Evolutionary conservation across 2,329 filamentous ascomycete genomes (phyloP).

Genomic region (Chaetoscypha palmicola): DNA sequence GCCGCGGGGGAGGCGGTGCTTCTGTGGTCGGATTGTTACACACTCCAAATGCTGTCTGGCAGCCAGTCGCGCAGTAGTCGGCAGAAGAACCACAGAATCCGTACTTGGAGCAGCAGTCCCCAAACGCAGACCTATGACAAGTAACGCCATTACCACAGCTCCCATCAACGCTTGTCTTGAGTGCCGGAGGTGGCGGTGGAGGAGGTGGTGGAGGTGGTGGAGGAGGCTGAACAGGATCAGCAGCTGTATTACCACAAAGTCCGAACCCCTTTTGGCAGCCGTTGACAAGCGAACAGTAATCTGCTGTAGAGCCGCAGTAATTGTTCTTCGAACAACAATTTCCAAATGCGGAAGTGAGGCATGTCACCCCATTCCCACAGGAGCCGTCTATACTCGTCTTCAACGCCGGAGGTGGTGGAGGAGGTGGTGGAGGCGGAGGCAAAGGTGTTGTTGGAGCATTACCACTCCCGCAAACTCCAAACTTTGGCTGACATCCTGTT

Average conservation of each 20-base stretch:
- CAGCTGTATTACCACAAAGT: neutral
- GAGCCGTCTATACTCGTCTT: conserved; percentile 2
- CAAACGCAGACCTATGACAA: neutral
- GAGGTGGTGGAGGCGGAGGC: neutral
- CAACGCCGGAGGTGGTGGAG: neutral
- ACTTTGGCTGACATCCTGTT: conserved; percentile 14
- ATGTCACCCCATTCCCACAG: conserved; percentile 6
- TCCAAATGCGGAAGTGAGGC: conserved; percentile 1
- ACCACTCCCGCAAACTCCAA: conserved; percentile 11
- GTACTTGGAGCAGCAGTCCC: neutral
- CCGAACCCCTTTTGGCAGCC: conserved; percentile 6
- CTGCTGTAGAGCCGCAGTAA: conserved; percentile 2
- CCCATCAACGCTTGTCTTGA: neutral
- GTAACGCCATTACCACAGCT: conserved; percentile 2
- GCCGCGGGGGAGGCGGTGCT: too few species aligned
- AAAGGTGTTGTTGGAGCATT: neutral
- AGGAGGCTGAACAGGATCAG: neutral
- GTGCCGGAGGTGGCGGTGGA: neutral
- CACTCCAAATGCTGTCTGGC: neutral
- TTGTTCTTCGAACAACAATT: conserved; percentile 5
- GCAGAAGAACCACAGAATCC: neutral
- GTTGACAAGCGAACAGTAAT: neutral
- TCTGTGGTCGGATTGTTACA: too few species aligned
- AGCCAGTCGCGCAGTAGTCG: neutral
- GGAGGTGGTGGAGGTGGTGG: neutral